Conservation (phyloP, 2,329 filamentous ascomycete species). For the Sclerotinia nivalis region DNA sequence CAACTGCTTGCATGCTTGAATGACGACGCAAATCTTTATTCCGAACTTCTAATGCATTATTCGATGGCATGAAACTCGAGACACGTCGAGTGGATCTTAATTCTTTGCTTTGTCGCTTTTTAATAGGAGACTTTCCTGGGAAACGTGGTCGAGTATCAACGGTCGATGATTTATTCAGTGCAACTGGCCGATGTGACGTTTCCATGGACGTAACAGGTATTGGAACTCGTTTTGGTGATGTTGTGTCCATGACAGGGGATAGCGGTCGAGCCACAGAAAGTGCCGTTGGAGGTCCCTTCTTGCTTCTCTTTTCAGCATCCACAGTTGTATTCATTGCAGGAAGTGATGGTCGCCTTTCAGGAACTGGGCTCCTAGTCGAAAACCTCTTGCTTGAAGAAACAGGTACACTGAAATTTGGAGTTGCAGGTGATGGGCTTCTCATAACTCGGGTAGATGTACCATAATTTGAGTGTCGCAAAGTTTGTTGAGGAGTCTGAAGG, state of each 20-base stretch:
- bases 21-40: slow-evolving; percentile 30
- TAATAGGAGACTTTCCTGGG: slow-evolving; percentile 4
- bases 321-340: slow-evolving; percentile 16
- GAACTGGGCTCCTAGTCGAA: slow-evolving; percentile 18
- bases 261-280: slow-evolving; percentile 28
- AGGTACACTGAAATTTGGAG: slow-evolving; percentile 40
- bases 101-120: slow-evolving; percentile 10
- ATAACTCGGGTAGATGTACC: slow-evolving; percentile 23
- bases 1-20: slow-evolving; percentile 15
- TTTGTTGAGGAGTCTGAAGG: slow-evolving; percentile 29
- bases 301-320: slow-evolving; percentile 27
- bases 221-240: slow-evolving; percentile 25
- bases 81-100: slow-evolving; percentile 24
- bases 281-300: slow-evolving; percentile 28
- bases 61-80: slow-evolving; percentile 30
- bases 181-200: slow-evolving; percentile 24
- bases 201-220: slow-evolving; percentile 25
- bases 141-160: slow-evolving; percentile 27
- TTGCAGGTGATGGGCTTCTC: slow-evolving; percentile 29
- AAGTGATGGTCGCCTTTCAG: slow-evolving; percentile 21
- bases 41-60: slow-evolving; percentile 22
- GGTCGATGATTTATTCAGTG: slow-evolving; percentile 23
- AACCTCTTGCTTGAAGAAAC: slow-evolving; percentile 35
- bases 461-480: slow-evolving; percentile 32
- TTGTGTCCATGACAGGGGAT: slow-evolving; percentile 30